A percentile compares a stretch with the other conserved stretches of the same genome.
These are phyloP conservation scores for Nitzschia sp. DNA, from an alignment of 108 stramenopile genomes.

Conservation along the genomic window DNA sequence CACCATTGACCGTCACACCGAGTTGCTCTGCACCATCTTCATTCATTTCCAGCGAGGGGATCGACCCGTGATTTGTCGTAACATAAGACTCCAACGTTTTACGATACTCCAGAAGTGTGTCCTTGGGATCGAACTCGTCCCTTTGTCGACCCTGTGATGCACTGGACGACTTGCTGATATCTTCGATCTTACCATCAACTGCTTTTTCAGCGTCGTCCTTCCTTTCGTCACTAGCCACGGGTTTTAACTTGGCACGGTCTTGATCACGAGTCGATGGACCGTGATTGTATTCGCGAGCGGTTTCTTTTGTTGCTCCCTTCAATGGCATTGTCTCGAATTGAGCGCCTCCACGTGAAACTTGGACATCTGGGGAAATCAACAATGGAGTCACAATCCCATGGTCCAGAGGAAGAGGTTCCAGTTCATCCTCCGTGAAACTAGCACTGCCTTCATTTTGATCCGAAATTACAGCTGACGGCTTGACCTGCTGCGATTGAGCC, in stretches of 20 bases:
- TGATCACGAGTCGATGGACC: too few relatives aligned
- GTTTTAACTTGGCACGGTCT: too few relatives aligned
- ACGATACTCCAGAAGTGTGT: slow-evolving; percentile 2
- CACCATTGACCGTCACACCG: slow-evolving; percentile 3
- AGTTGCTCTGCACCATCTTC: background rate
- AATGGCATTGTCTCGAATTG: too few relatives aligned
- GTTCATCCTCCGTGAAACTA: background rate
- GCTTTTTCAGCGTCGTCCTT: too few relatives aligned
- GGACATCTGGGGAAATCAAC: background rate
- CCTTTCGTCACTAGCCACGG: too few relatives aligned
- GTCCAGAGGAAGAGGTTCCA: background rate
- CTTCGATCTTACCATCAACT: too few relatives aligned
- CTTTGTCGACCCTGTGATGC: too few relatives aligned
- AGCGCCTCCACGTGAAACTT: background rate
- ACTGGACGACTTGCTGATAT: too few relatives aligned
- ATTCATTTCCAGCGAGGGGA: slow-evolving; percentile 1
- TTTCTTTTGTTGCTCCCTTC: too few relatives aligned
- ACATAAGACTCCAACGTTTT: slow-evolving; percentile 10
- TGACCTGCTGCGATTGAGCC: background rate
- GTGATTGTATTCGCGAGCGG: too few relatives aligned
- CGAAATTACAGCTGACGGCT: background rate
- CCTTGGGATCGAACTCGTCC: background rate
- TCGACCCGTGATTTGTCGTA: background rate
- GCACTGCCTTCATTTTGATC: background rate
- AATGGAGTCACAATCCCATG: background rate